Evolutionary conservation across 495 filamentous ascomycete species (phyloP).

Genomic region (Penicillium coffeae): DNA sequence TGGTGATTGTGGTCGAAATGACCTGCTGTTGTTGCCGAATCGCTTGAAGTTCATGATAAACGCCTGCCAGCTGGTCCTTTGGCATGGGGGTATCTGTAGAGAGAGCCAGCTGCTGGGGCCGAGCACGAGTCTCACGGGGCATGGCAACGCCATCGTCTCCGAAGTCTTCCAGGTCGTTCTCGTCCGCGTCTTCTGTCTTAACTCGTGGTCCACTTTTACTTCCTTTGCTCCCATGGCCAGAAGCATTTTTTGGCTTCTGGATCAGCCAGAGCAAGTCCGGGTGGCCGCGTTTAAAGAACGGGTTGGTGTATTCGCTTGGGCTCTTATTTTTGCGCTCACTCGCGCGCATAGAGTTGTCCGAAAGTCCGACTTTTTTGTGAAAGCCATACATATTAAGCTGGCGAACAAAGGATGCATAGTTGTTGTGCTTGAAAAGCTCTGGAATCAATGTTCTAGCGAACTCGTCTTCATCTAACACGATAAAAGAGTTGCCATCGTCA

Average conservation of each 20-base stretch:
- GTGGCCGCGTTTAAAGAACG: constrained; percentile 89
- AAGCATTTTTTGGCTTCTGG: constrained; percentile 82
- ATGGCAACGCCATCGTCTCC: constrained; percentile 39
- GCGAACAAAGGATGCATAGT: constrained; percentile 97
- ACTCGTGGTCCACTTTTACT: constrained; percentile 48
- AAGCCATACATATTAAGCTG: constrained; percentile 99
- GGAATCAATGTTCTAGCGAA: constrained; percentile 97
- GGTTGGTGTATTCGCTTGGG: constrained; percentile 95
- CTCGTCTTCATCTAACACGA: constrained; percentile 96
- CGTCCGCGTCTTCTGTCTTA: constrained; percentile 66
- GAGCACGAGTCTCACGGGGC: constrained; percentile 34
- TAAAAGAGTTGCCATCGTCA: constrained; percentile 90
- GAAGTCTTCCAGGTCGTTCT: constrained; percentile 70
- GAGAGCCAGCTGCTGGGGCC: constrained; percentile 40
- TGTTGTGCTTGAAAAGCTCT: constrained; percentile 98
- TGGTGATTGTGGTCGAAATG: constrained; percentile 74
- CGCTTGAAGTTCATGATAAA: constrained; percentile 74
- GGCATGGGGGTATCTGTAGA: constrained; percentile 49
- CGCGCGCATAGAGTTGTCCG: constrained; percentile 95
- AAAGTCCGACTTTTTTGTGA: constrained; percentile 95
- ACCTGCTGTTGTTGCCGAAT: constrained; percentile 80
- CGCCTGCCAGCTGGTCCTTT: constrained; percentile 71
- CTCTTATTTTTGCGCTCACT: constrained; percentile 96
- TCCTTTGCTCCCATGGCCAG: constrained; percentile 45
- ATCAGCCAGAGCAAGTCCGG: constrained; percentile 96